Evolutionary conservation across 139 green algal species (phyloP), one percentile per base, ranked within the genome.

Genomic region (Nannochloris sp.): DNA sequence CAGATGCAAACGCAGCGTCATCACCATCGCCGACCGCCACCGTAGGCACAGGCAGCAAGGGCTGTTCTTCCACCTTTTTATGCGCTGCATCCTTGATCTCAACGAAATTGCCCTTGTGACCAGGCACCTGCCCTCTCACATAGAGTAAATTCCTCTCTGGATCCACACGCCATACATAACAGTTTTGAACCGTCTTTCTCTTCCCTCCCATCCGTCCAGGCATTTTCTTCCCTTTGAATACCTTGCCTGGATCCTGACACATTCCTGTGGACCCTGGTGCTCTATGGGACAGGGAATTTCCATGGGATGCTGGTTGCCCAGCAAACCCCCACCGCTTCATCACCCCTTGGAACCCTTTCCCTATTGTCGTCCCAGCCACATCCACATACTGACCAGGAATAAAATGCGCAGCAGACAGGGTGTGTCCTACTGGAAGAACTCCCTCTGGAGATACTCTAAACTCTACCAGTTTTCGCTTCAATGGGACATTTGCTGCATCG

Each of bases 211-310:
- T 95, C 36, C 83, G 81, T 6, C 94, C 94, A 0, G 94, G 72
- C 89, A 99, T 95, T 76, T 96, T 96, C 76, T 97, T 98, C 60
- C 90, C 92, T 72, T 95, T 95, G 79, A 88, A 98, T 43, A 97
- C 83, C 61, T 82, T 88, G 27, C 89, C 90, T 0, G 88, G 87
- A 75, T 92, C 85, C 54, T 83, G 78, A 68, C 75, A 80, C 15
- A 46, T 29, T 5, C 83, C 83, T 19, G 69, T 92, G 34, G 83
- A 87, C 8, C 83, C 83, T 1, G 71, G 24, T 25, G 53, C 40
- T 43, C 89, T 75, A 80, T 98, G 90, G 18, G 86, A 75, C 49
- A 89, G 71, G 15, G 83, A 90, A 34, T 80, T 82, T 62, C 94
- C 94, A 73, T 99, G 94, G 1, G 81, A 84, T n/a, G 94, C 92